Evolutionary conservation across 495 filamentous ascomycete species (phyloP).

Genomic region (Penicillium pancosmium): DNA sequence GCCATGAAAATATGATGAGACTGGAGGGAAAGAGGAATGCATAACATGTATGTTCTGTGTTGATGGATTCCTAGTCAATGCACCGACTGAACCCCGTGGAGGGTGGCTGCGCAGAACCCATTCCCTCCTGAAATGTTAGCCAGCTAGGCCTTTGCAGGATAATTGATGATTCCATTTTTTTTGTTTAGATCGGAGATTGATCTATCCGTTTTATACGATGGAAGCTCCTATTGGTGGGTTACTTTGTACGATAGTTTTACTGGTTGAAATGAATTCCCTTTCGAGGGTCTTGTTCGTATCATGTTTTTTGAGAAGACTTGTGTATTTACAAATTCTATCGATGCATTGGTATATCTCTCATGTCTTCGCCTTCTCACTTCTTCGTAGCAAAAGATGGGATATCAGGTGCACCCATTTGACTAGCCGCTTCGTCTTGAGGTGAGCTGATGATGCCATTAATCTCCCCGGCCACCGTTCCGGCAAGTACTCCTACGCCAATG

Average conservation of each 20-base stretch:
- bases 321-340: background rate
- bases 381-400: background rate
- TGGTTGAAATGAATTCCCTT: slow-evolving; percentile 1
- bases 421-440: slow-evolving; percentile 15
- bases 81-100: background rate
- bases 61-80: too few species aligned
- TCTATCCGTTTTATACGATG: background rate
- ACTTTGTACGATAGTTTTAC: background rate
- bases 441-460: slow-evolving; percentile 36
- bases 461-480: slow-evolving; percentile 44
- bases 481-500: slow-evolving; percentile 69
- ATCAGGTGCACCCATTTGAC: slow-evolving; percentile 1
- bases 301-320: background rate
- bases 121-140: background rate
- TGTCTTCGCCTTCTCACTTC: background rate
- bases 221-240: background rate
- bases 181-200: background rate
- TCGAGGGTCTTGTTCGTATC: background rate
- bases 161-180: background rate
- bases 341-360: background rate
- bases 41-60: background rate
- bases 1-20: background rate
- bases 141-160: background rate
- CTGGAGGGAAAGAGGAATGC: background rate
- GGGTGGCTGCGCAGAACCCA: background rate